Conservation (phyloP, 345 rosid species). For the Pistacia atlantica region DNA sequence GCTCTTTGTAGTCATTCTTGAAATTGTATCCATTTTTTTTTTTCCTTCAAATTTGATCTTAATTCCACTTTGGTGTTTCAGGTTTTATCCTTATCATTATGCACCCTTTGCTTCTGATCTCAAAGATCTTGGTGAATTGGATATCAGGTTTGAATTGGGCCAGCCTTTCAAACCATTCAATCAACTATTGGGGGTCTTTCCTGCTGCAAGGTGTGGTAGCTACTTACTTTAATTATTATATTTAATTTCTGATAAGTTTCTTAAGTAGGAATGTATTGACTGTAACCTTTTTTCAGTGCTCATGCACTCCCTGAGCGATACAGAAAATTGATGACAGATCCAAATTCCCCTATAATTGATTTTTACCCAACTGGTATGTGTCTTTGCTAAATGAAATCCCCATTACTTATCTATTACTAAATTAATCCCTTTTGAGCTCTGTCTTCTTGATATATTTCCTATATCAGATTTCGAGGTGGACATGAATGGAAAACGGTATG, state of each 20-base stretch:
- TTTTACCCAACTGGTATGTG: constrained; percentile 81
- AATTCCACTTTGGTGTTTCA: constrained; percentile 23
- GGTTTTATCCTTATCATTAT: constrained; percentile 97
- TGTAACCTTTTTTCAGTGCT: constrained; percentile 49
- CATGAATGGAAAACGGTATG: constrained; percentile 88
- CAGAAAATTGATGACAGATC: constrained; percentile 84
- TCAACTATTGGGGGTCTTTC: constrained; percentile 93
- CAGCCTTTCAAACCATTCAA: constrained; percentile 88
- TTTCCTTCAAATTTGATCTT: not conserved
- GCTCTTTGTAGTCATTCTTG: not conserved
- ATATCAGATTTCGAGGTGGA: constrained; percentile 84
- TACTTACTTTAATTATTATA: constrained; percentile 8
- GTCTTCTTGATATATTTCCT: constrained; percentile 23
- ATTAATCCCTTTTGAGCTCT: constrained; percentile 18
- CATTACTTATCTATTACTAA: not conserved
- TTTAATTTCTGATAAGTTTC: not conserved
- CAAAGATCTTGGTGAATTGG: constrained; percentile 66
- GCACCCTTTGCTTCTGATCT: constrained; percentile 99
- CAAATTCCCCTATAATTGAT: constrained; percentile 77
- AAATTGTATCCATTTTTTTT: not conserved
- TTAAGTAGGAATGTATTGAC: constrained; percentile 17
- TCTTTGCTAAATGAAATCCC: constrained; percentile 15
- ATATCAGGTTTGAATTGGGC: constrained; percentile 73
- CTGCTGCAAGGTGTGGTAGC: constrained; percentile 77
- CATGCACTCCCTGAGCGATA: constrained; percentile 91